Conservation (phyloP, 2,329 filamentous ascomycete species). For the Trichoderma sp. region DNA sequence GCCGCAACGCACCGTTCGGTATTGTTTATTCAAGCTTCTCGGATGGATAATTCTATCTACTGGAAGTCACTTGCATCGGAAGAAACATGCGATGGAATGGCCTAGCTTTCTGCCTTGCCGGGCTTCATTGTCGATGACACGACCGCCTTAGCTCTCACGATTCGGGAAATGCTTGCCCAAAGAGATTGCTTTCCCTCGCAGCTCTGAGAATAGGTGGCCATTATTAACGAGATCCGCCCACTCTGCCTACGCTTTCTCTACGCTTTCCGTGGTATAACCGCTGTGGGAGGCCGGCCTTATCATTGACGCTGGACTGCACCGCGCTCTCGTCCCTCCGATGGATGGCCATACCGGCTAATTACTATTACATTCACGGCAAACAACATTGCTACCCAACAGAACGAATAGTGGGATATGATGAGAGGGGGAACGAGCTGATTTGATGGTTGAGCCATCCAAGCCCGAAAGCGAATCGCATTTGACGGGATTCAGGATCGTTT, state of each 20-base stretch:
- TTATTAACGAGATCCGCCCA: neutral
- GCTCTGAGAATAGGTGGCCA: neutral
- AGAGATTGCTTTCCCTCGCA: neutral
- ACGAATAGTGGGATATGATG: neutral
- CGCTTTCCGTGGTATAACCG: neutral
- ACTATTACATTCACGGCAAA: neutral
- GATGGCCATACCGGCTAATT: neutral
- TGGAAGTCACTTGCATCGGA: neutral
- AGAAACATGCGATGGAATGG: neutral
- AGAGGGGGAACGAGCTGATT: neutral
- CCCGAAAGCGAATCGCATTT: neutral
- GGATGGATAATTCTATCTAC: neutral
- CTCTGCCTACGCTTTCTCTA: neutral
- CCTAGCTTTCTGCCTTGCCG: neutral
- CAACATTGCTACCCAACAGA: neutral
- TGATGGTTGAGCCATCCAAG: neutral
- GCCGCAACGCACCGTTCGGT: neutral
- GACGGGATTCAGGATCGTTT: too few relatives aligned
- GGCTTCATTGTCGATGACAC: neutral
- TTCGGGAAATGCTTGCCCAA: neutral
- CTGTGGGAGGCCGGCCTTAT: neutral
- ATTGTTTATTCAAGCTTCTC: neutral
- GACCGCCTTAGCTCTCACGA: neutral
- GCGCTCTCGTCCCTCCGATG: neutral
- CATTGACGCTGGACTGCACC: neutral